These are phyloP conservation scores for Hylodesmum podocarpum DNA, from an alignment of 306 rosid genomes.

Conservation along the genomic window DNA sequence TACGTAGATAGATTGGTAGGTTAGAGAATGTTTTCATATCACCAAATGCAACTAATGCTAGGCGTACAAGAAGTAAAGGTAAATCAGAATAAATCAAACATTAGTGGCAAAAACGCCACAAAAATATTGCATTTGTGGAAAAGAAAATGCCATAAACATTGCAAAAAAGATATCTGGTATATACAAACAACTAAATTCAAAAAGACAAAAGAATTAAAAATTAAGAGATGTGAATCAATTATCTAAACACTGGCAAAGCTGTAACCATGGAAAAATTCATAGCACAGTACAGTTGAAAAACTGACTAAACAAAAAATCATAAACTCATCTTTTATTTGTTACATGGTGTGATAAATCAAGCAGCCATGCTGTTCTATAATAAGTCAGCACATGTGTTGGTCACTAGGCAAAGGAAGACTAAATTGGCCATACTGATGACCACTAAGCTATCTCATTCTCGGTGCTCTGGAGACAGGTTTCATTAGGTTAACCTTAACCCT, in stretches of 20 bases:
- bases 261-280: constrained; percentile 28
- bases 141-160: background rate
- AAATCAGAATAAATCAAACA: constrained; percentile 1
- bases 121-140: background rate
- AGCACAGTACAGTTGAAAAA: constrained; percentile 13
- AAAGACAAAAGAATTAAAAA: constrained; percentile 20
- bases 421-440: constrained; percentile 17
- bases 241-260: constrained; percentile 9
- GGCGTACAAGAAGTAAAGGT: background rate
- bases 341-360: constrained; percentile 26
- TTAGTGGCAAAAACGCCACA: background rate
- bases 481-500: constrained; percentile 23
- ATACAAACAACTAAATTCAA: constrained; percentile 4
- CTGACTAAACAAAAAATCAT: constrained; percentile 26
- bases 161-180: background rate
- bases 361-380: constrained; percentile 23
- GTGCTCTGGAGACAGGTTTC: constrained; percentile 11
- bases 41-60: background rate
- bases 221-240: background rate
- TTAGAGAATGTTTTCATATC: background rate
- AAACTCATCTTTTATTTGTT: constrained; percentile 31
- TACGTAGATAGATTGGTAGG: background rate
- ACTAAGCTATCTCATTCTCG: constrained; percentile 46
- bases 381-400: constrained; percentile 9
- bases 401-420: constrained; percentile 12